Base-by-base conservation (phyloP, 1,284 basidiomycete genomes). In the Sporisorium reilianum region DNA sequence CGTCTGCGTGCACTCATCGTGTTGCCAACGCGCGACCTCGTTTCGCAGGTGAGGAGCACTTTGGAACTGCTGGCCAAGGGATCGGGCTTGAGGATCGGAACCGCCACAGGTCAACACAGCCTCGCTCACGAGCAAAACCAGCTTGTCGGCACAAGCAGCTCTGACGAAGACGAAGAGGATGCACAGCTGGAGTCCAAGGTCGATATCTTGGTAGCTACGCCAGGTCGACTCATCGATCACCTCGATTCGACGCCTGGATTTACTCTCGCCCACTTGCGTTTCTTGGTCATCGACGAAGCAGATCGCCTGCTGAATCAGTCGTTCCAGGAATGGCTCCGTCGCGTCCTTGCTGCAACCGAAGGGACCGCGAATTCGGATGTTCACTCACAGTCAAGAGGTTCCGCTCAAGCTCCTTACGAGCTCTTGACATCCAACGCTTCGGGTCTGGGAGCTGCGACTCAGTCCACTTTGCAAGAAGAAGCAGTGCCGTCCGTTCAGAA, bases 241-340 rank as follows among this genome's bases (percentile, higher is more conserved):
- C 86, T 99, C 14, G 90, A 90, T 44, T 91, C 89, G 25, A 97
- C 96, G 0, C 73, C 73, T 6, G 94, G 95, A 69, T 97, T 98
- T 84, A 92, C 94, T 0, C 86, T 99, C 34, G 93, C 97, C 79
- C 95, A 99, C 85, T 88, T 99, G 26, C 91, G 96, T 26, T 99
- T 95, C 85, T 87, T 99, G 60, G 94, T 99, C 20, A 94, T 99
- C 61, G 97, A 99, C 84, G 97, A 99, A 87, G 97, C 97, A 0
- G 97, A 99, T 84, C 89, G 95, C 23, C 88, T 99, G 3, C 88
- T 99, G 5, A 92, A 92, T 8, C 95, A 98, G 84, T 94, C 93
- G 1, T 98, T 97, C 86, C 94, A 98, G 85, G 92, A 95, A 80
- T 99, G 96, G 96, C 69, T 80, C n/a, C 54, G 75, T 5, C 71